phyloP scores from a whole-genome alignment of 129 eudicot species.

The Silybum marianum region DNA sequence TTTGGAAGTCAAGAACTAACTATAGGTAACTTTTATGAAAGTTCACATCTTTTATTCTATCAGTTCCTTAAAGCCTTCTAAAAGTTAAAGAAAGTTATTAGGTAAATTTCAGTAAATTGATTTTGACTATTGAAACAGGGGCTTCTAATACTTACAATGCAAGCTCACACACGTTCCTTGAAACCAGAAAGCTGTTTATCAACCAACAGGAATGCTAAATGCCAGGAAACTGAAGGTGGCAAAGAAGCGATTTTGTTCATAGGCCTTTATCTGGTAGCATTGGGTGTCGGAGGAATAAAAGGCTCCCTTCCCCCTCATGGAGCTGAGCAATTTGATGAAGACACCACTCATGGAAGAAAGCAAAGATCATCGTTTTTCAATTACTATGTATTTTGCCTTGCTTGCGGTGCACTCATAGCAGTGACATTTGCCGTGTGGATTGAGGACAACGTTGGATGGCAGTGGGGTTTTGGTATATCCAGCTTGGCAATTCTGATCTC shows the following conservation, averaged over 20 bases:
- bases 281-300: slow-evolving; percentile 92
- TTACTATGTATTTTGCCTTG: slow-evolving; percentile 78
- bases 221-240: slow-evolving; percentile 50
- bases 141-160: slow-evolving; percentile 67
- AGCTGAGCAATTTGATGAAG: slow-evolving; percentile 87
- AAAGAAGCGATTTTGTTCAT: slow-evolving; percentile 54
- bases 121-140: slow-evolving; percentile 51
- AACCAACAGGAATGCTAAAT: slow-evolving; percentile 50
- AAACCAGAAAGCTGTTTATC: slow-evolving; percentile 58
- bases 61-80: neutral
- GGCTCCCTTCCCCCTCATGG: slow-evolving; percentile 96
- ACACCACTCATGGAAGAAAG: slow-evolving; percentile 61
- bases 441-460: slow-evolving; percentile 89
- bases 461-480: slow-evolving; percentile 87
- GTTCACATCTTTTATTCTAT: neutral
- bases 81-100: neutral
- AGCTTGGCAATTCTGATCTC: slow-evolving; percentile 61
- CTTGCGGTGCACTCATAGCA: slow-evolving; percentile 87
- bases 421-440: slow-evolving; percentile 90
- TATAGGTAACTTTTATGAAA: neutral
- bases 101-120: neutral
- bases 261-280: slow-evolving; percentile 86
- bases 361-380: slow-evolving; percentile 82
- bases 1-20: neutral
- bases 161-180: slow-evolving; percentile 56